phyloP scores from a whole-genome alignment of 495 filamentous ascomycete species.

The Saxophila tyrrhenica region DNA sequence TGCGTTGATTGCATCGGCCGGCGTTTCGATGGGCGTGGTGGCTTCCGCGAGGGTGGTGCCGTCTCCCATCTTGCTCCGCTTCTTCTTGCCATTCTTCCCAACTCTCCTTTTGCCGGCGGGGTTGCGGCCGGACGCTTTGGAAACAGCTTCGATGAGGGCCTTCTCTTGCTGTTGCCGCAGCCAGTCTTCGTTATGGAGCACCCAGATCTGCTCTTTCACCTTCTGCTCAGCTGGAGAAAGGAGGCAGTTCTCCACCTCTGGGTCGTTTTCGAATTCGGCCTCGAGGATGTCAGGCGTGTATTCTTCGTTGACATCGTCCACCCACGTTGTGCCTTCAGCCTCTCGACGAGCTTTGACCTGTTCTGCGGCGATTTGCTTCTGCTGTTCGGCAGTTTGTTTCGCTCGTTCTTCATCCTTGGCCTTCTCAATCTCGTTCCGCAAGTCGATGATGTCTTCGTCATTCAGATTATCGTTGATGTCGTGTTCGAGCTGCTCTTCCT shows the following conservation, averaged over 20 bases:
- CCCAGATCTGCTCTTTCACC: constrained; percentile 82
- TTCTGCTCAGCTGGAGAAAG: constrained; percentile 57
- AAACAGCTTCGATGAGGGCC: constrained; percentile 51
- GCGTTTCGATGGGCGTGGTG: constrained; percentile 18
- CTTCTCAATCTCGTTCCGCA: constrained; percentile 5
- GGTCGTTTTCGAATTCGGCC: constrained; percentile 74
- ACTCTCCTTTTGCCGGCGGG: constrained; percentile 34
- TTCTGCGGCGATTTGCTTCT: not conserved
- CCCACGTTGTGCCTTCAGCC: constrained; percentile 9
- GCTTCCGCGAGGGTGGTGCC: constrained; percentile 30
- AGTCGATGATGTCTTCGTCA: constrained; percentile 9
- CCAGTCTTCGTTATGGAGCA: constrained; percentile 86
- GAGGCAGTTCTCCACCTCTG: constrained; percentile 67
- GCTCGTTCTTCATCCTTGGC: constrained; percentile 9
- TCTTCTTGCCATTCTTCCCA: constrained; percentile 37
- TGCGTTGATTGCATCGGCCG: constrained; percentile 18
- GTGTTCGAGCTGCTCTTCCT: constrained; percentile 25
- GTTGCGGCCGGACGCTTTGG: constrained; percentile 33
- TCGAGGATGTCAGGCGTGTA: constrained; percentile 26
- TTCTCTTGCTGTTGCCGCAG: constrained; percentile 72
- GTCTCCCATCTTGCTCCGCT: constrained; percentile 17
- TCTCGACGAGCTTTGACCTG: not conserved
- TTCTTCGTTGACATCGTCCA: not conserved
- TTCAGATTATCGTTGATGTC: constrained; percentile 21
- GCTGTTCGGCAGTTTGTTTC: not conserved